Conservation (phyloP, 2,329 filamentous ascomycete genomes). For the Byssochlamys sp. region DNA sequence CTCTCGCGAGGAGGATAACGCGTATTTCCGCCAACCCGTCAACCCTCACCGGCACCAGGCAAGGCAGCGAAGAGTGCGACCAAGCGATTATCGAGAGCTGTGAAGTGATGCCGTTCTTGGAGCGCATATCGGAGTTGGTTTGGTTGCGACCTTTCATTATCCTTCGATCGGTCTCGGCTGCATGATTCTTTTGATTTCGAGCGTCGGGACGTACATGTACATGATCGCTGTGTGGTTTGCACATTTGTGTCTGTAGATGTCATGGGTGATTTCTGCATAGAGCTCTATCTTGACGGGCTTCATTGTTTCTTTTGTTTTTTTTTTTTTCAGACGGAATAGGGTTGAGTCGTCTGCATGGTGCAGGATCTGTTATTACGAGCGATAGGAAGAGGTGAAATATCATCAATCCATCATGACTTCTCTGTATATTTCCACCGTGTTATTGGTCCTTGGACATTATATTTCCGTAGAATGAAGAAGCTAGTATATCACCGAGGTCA, state of each 20-base stretch:
- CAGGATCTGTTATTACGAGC: neutral
- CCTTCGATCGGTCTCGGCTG: neutral
- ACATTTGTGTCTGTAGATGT: neutral
- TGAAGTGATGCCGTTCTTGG: constrained; percentile 26
- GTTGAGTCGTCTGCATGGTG: neutral
- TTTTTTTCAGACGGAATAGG: neutral
- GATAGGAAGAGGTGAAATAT: neutral
- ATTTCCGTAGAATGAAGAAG: no score
- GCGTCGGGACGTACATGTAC: constrained; percentile 3
- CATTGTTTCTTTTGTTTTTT: neutral
- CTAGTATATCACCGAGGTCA: no score
- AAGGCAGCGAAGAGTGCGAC: constrained; percentile 66
- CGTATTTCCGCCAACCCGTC: constrained; percentile 90
- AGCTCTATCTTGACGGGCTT: neutral
- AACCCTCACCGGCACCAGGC: constrained; percentile 87
- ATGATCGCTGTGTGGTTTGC: constrained; percentile 1
- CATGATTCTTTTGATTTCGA: neutral
- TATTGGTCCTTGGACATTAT: no score
- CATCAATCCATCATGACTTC: neutral
- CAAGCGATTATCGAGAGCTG: constrained; percentile 83
- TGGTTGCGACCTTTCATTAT: neutral
- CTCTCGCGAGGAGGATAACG: constrained; percentile 66
- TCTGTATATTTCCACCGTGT: neutral
- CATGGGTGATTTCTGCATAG: neutral
- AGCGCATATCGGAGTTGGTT: neutral